Evolutionary conservation across 1,139 yeast species (phyloP).

Genomic region (Geotrichum siamense): DNA sequence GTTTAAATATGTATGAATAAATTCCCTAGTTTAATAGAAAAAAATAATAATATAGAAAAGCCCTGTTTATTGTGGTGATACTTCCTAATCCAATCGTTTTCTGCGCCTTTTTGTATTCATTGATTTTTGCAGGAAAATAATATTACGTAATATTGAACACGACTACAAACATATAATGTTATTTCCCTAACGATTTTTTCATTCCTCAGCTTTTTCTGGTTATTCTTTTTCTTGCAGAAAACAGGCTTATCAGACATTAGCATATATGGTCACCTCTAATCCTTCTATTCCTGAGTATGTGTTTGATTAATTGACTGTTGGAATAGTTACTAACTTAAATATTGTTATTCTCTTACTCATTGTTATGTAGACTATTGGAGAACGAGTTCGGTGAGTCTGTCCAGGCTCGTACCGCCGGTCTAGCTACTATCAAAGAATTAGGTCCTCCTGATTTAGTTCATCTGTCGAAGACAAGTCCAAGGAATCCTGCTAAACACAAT

Average conservation of each 20-base stretch:
- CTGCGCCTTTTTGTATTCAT: not conserved
- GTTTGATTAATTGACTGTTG: not conserved
- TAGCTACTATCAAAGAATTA: slow-evolving; percentile 47
- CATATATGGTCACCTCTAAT: slow-evolving; percentile 20
- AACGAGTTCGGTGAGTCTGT: slow-evolving; percentile 45
- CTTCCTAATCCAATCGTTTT: no score
- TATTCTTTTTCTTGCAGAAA: not conserved
- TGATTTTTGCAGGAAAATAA: not conserved
- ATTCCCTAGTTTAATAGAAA: no score
- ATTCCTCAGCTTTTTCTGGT: not conserved
- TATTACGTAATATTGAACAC: slow-evolving; percentile 6
- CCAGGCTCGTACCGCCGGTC: slow-evolving; percentile 42
- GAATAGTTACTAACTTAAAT: slow-evolving; percentile 1
- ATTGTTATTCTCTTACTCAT: no score
- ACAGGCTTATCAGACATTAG: not conserved
- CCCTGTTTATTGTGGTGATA: no score
- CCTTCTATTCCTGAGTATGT: slow-evolving; percentile 34
- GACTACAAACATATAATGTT: slow-evolving; percentile 2
- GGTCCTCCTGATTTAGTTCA: slow-evolving; percentile 94
- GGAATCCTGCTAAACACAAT: slow-evolving; percentile 38
- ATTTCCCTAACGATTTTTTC: not conserved
- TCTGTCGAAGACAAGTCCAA: slow-evolving; percentile 42
- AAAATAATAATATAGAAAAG: no score
- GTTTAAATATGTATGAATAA: no score
- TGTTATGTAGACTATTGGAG: slow-evolving; percentile 40